phyloP scores from a whole-genome alignment of 2,329 filamentous ascomycete species.

The Xylariaceae sp. region DNA sequence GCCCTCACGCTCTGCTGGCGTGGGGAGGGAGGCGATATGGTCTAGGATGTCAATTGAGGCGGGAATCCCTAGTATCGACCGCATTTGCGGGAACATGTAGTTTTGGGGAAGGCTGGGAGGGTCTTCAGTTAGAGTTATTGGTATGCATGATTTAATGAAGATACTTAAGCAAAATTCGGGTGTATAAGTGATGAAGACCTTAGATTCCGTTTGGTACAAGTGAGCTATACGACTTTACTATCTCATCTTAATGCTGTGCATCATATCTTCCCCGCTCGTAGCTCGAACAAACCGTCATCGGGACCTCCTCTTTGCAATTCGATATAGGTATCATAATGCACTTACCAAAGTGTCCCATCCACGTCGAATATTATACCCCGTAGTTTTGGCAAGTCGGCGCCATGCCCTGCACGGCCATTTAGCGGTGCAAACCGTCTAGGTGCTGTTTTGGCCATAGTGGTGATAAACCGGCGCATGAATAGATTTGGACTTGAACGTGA shows the following conservation, averaged over 20 bases:
- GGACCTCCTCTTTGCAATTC: neutral
- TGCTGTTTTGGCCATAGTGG: conserved; percentile 49
- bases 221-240: neutral
- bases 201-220: neutral
- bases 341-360: conserved; percentile 90
- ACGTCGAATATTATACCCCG: conserved; percentile 84
- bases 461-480: conserved; percentile 44
- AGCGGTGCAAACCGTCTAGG: conserved; percentile 64
- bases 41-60: conserved; percentile 83
- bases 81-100: conserved; percentile 95
- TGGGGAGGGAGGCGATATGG: conserved; percentile 79
- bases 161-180: neutral
- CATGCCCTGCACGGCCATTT: conserved; percentile 43
- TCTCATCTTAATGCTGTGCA: too few species aligned
- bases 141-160: neutral
- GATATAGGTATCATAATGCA: conserved; percentile 26
- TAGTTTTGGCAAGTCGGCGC: conserved; percentile 51
- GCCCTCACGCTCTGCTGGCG: conserved; percentile 57
- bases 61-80: conserved; percentile 72
- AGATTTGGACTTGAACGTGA: neutral
- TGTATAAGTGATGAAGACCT: neutral
- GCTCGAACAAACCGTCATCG: too few species aligned
- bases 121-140: conserved; percentile 14
- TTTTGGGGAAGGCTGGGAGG: conserved; percentile 78
- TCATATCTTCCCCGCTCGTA: too few species aligned